Base-by-base conservation (phyloP, 495 filamentous ascomycete genomes). In the Penicillium soppii region DNA sequence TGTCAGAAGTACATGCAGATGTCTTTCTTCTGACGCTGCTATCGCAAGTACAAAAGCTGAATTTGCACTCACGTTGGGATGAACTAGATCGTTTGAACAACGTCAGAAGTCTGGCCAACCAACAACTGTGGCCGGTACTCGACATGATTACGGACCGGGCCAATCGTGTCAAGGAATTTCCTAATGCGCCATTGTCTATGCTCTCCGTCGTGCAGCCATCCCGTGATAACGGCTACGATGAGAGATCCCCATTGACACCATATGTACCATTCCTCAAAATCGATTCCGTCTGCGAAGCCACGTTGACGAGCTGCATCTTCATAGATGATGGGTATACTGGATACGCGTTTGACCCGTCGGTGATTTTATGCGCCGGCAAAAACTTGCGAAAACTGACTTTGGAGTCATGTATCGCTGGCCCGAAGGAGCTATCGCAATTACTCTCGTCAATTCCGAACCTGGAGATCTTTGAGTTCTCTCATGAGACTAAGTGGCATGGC, bases 401-500 rank as follows among this genome's bases (percentile, higher is more conserved):
- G 5, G 33, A 36, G 1, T 2, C n/a, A 15, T 8, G 33, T 36
- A 9, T 36, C 7, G 33, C 15, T 2, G 33, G 15, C n/a, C 15
- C 33, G 2, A 3, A 36, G 15, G 33, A 36, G 33, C 7, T 36
- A 9, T 36, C 41, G 19, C 50, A 52, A 15, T 6, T 52, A 7
- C 41, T 52, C 20, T 40, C 33, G 15, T 41, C 40, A 37, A 52
- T 52, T 38, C 50, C 50, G 32, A 52, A 52, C 40, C 32, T 52
- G 9, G 50, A 52, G 32, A 25, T 46, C 3, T 52, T 52, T 38
- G 40, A 45, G 10, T 52, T 38, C 16, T 52, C 50, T 17, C 50
- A 52, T 30, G 41, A 52, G 38, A 52, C 41, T 5, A 52, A 52
- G 41, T 52, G 50, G 50, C 50, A 52, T 22, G 50, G 40, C 32